Percentiles rank a stretch among this genome's conserved stretches.
These are phyloP conservation scores for Schizophyllum commune DNA, from an alignment of 1,284 basidiomycete genomes.

Conservation along the genomic window DNA sequence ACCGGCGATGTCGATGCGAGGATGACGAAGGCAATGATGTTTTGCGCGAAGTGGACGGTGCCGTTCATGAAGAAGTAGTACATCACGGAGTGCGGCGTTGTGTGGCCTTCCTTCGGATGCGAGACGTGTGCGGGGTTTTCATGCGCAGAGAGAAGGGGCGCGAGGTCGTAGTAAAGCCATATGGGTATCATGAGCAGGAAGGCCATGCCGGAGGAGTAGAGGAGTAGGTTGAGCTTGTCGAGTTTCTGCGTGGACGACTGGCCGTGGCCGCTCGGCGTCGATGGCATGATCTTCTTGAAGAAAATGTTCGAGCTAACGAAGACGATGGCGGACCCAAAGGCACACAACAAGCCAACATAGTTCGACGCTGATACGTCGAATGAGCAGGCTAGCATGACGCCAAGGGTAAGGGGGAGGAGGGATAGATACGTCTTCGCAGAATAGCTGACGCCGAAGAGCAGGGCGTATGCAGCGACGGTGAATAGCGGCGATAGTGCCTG, in stretches of 20 bases:
- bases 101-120: conserved; percentile 42
- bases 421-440: conserved; percentile 88
- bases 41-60: conserved; percentile 93
- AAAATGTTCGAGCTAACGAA: conserved; percentile 99
- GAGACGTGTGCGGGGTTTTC: conserved; percentile 32
- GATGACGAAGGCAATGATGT: conserved; percentile 95
- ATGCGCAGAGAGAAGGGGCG: conserved; percentile 46
- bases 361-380: conserved; percentile 88
- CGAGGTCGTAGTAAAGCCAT: conserved; percentile 84
- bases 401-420: conserved; percentile 88
- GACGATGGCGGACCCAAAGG: conserved; percentile 90
- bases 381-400: conserved; percentile 97
- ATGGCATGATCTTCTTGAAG: conserved; percentile 97
- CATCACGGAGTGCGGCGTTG: conserved; percentile 46
- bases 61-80: conserved; percentile 90
- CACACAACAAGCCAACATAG: conserved; percentile 76
- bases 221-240: conserved; percentile 94
- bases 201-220: conserved; percentile 93
- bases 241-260: conserved; percentile 56
- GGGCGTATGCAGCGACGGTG: conserved; percentile 90
- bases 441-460: conserved; percentile 91
- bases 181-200: conserved; percentile 93
- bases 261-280: conserved; percentile 34
- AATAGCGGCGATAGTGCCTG: conserved; percentile 95
- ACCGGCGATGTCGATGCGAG: conserved; percentile 95